Evolutionary conservation across 2,329 filamentous ascomycete species (phyloP), one percentile per base, ranked within the genome.

Genomic region (Xylariaceae sp.): DNA sequence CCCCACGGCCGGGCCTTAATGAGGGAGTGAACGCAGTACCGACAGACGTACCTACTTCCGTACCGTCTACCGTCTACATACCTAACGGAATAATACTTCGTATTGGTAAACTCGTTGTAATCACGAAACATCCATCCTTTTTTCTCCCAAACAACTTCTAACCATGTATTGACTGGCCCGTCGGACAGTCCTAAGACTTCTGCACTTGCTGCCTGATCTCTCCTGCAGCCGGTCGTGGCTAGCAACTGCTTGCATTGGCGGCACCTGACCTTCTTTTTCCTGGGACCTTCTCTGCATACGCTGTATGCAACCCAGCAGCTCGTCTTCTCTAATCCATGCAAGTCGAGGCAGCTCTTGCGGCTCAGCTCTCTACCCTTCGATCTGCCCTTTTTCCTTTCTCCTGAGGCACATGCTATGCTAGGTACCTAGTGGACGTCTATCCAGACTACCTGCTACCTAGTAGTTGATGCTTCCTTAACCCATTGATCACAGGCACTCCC

Each of bases 281-380:
- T 11, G 53, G 39, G 42, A 47, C 57, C 54, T 63, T 61, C 61
- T 61, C 61, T 63, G 59, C 56, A 63, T 63, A 61, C 61, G 58
- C 56, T 49, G 15, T 15, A 51, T 35, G 9, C 58, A 30, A 30
- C 23, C 23, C 23, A 30, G 23, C 23, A 30, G 4, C 53, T 37
- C 42, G 51, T 55, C 49, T 39, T 54, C 55, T 56, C 61, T 56
- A 56, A 61, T 62, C 58, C 61, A 61, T 63, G 61, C 61, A 51
- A 54, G 49, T 45, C 58, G 51, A 57, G 56, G 58, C 58, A 58
- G 53, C 55, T 52, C 42, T 51, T 47, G 37, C 11, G 53, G 44
- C 48, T n/a, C 47, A 61, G 61, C 61, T 61, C 23, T 30, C 23
- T 30, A 5, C 23, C 23, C 23, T 30, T 30, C 23, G 23, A 30